phyloP scores from a whole-genome alignment of 352 stramenopile species.

The Globisporangium ultimum region DNA sequence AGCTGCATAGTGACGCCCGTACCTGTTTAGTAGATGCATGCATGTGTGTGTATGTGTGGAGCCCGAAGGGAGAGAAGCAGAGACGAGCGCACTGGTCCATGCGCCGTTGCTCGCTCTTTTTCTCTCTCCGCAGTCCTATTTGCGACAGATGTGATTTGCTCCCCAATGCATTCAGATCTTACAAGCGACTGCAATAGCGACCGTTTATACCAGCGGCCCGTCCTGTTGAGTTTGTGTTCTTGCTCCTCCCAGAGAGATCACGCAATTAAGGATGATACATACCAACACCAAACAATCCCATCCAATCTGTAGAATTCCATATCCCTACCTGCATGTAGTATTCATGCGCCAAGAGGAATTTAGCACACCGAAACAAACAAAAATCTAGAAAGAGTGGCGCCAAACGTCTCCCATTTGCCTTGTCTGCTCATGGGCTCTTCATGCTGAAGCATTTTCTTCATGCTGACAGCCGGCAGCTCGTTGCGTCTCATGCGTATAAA shows the following conservation, averaged over 20 bases:
- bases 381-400: too few relatives aligned
- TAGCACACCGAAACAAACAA: too few relatives aligned
- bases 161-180: slow-evolving; percentile 68
- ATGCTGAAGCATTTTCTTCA: too few relatives aligned
- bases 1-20: not conserved
- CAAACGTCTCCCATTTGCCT: not conserved
- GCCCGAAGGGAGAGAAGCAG: not conserved
- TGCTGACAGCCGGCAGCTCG: too few relatives aligned
- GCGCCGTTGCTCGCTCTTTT: slow-evolving; percentile 8
- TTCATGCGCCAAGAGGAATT: too few relatives aligned
- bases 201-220: slow-evolving; percentile 78
- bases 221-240: slow-evolving; percentile 85
- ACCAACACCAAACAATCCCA: not conserved
- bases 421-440: not conserved
- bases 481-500: too few relatives aligned
- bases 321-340: too few relatives aligned
- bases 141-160: slow-evolving; percentile 73
- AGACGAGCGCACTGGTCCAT: not conserved
- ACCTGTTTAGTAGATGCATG: not conserved
- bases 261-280: slow-evolving; percentile 84
- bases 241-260: slow-evolving; percentile 57
- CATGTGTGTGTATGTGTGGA: slow-evolving; percentile 1
- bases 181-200: slow-evolving; percentile 84
- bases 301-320: too few relatives aligned
- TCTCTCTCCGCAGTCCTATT: slow-evolving; percentile 64